Conservation (phyloP, 108 stramenopile genomes). For the Pseudonitzschia multiseries region DNA sequence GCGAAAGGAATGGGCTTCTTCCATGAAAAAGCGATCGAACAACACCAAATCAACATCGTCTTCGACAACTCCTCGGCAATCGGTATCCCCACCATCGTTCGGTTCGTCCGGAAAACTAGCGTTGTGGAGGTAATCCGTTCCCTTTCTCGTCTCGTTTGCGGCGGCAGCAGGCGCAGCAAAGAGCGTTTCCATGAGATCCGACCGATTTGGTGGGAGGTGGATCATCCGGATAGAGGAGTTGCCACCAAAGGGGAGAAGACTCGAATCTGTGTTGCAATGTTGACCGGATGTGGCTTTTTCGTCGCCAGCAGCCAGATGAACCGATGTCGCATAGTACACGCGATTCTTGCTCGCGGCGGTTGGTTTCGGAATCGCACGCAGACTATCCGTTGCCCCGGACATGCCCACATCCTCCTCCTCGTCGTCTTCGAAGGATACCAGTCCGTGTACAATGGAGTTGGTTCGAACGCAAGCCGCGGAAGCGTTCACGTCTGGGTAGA, state of each 20-base stretch:
- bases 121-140: neutral
- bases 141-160: neutral
- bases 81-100: neutral
- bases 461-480: constrained; percentile 71
- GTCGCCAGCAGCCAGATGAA: neutral
- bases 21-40: constrained; percentile 77
- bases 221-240: neutral
- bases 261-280: neutral
- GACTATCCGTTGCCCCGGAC: neutral
- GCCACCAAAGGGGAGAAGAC: neutral
- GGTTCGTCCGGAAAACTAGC: neutral
- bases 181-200: neutral
- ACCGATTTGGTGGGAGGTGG: constrained; percentile 27
- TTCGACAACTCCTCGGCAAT: neutral
- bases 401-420: neutral
- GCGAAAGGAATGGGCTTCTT: constrained; percentile 72
- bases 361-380: neutral
- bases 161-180: neutral
- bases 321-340: constrained; percentile 10
- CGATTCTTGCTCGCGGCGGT: neutral
- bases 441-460: constrained; percentile 41
- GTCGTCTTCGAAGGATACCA: constrained; percentile 12
- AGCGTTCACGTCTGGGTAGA: constrained; percentile 63
- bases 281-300: neutral
- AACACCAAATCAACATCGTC: constrained; percentile 34